phyloP scores from a whole-genome alignment of 371 early-diverging fungal genomes.

The Mucor circinelloides region DNA sequence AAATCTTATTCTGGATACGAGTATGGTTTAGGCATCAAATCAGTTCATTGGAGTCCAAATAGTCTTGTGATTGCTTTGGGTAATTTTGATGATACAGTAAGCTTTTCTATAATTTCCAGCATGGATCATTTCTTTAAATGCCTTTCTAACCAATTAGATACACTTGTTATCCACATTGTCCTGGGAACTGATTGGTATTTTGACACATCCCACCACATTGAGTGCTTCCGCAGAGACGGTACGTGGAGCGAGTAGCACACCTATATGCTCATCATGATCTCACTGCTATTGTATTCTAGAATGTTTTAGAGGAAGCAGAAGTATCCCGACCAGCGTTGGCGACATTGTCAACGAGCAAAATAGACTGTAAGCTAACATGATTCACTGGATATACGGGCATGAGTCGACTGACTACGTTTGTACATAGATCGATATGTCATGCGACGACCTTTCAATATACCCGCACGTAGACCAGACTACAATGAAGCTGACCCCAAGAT shows the following conservation, averaged over 20 bases:
- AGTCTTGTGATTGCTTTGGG: conserved; percentile 78
- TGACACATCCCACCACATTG: conserved; percentile 16
- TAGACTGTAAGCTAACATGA: not conserved
- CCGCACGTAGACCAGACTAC: conserved; percentile 50
- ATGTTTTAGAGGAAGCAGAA: not conserved
- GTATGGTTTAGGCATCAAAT: conserved; percentile 72
- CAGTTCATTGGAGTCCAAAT: conserved; percentile 74
- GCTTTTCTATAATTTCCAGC: not conserved
- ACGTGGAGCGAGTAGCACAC: not conserved
- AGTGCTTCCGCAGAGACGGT: not conserved
- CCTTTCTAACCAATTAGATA: conserved; percentile 2
- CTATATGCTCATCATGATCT: not conserved
- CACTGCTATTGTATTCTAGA: not conserved
- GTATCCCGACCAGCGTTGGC: not conserved
- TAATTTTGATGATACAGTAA: conserved; percentile 76
- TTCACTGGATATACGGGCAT: no score
- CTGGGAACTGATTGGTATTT: conserved; percentile 34
- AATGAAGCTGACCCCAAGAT: conserved; percentile 63
- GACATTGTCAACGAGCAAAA: not conserved
- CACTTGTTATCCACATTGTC: conserved; percentile 27
- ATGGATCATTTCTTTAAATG: conserved; percentile 31
- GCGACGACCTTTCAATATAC: conserved; percentile 46
- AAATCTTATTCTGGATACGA: conserved; percentile 58
- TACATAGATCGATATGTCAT: conserved; percentile 4
- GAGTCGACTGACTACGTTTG: not conserved